phyloP scores from a whole-genome alignment of 805 yeast genomes.

The Candida mattraensis region DNA sequence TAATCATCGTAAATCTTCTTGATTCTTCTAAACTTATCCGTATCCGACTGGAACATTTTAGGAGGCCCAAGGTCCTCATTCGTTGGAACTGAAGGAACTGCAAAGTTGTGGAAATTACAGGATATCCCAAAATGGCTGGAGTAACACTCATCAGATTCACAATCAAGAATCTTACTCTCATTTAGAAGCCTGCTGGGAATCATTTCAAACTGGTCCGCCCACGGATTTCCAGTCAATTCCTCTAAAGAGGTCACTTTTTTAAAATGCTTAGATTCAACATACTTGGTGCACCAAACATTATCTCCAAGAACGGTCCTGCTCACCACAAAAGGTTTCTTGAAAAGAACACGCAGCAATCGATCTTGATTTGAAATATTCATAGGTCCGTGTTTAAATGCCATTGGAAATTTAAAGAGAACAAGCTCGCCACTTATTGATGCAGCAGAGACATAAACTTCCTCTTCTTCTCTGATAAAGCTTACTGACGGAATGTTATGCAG shows the following conservation, averaged over 20 bases:
- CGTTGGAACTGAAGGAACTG: constrained; percentile 25
- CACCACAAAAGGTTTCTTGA: constrained; percentile 31
- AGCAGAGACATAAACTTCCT: constrained; percentile 35
- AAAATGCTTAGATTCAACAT: constrained; percentile 42
- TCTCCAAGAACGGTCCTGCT: constrained; percentile 41
- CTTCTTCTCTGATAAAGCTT: constrained; percentile 32
- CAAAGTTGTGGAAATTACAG: constrained; percentile 31
- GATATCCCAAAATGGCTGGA: constrained; percentile 43
- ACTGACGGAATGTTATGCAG: constrained; percentile 59
- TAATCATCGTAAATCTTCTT: constrained; percentile 32
- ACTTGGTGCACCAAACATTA: constrained; percentile 54
- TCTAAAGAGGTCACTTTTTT: constrained; percentile 46
- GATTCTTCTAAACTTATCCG: constrained; percentile 30
- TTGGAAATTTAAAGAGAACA: constrained; percentile 38
- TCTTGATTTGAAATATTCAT: constrained; percentile 4
- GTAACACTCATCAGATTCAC: constrained; percentile 38
- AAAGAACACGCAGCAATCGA: constrained; percentile 24
- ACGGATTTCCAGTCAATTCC: constrained; percentile 49
- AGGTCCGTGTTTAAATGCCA: constrained; percentile 14
- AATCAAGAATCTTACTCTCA: constrained; percentile 43
- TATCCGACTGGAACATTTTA: constrained; percentile 21
- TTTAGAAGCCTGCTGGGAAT: constrained; percentile 32
- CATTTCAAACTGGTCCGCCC: constrained; percentile 34
- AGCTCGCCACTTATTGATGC: constrained; percentile 47
- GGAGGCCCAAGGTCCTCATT: constrained; percentile 9